phyloP scores from a whole-genome alignment of 2,329 filamentous ascomycete genomes.

The Akanthomyces uredinophilus region DNA sequence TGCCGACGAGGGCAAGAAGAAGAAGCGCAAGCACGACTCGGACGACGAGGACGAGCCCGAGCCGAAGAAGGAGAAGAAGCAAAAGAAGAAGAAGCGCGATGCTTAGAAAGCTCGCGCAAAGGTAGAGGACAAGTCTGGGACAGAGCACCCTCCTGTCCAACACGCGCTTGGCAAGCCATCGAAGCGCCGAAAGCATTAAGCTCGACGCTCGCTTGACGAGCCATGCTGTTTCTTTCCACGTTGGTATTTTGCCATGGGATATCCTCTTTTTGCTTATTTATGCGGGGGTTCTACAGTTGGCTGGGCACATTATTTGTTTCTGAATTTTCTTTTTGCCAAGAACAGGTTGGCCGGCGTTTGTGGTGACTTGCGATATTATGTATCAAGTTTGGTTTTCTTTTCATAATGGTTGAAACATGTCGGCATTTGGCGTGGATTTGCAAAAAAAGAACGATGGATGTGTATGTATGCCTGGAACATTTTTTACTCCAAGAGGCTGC shows the following conservation, averaged over 20 bases:
- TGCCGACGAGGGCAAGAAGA: slow-evolving; percentile 40
- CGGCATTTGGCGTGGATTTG: slow-evolving; percentile 9
- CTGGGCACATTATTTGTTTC: slow-evolving; percentile 13
- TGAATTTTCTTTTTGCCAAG: slow-evolving; percentile 6
- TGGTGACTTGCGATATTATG: slow-evolving; percentile 1
- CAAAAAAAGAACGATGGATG: neutral
- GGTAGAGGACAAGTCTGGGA: neutral
- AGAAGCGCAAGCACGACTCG: slow-evolving; percentile 69
- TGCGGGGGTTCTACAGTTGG: slow-evolving; percentile 13
- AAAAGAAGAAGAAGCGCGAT: slow-evolving; percentile 44
- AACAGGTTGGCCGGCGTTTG: slow-evolving; percentile 14
- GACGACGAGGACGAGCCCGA: slow-evolving; percentile 56
- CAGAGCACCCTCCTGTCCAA: neutral
- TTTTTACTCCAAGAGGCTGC: neutral
- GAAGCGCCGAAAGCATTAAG: neutral
- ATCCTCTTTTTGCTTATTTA: slow-evolving; percentile 15
- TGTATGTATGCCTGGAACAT: neutral
- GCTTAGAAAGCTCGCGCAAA: slow-evolving; percentile 21
- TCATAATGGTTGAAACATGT: slow-evolving; percentile 6
- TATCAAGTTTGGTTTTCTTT: slow-evolving; percentile 8
- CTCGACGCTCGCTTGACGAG: slow-evolving; percentile 3
- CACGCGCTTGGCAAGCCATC: neutral
- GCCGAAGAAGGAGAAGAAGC: slow-evolving; percentile 57
- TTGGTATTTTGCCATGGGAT: slow-evolving; percentile 18
- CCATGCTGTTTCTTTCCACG: slow-evolving; percentile 13